phyloP scores from a whole-genome alignment of 176 grass and related monocot species.

The Saccharum spontaneum region DNA sequence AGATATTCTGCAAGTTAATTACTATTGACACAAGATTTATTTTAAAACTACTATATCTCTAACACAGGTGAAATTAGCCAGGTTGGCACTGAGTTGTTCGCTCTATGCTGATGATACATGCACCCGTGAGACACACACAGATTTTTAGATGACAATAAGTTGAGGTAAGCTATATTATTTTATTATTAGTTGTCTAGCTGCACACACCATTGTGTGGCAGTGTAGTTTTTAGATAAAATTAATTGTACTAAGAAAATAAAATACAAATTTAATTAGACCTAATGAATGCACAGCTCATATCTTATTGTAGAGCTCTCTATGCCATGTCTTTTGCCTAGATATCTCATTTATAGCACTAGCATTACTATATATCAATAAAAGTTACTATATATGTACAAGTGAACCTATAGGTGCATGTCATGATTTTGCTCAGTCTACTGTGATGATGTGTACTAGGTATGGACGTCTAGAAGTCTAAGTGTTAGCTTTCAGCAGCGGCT shows the following conservation, averaged over 20 bases:
- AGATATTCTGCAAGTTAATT: not conserved
- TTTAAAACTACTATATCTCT: not conserved
- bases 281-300: not conserved
- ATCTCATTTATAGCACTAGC: not conserved
- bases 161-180: not conserved
- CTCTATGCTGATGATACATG: no score
- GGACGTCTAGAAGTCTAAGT: no score
- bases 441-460: no score
- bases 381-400: no score
- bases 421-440: no score
- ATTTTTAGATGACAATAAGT: no score
- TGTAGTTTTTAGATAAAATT: not conserved
- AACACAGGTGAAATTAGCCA: no score
- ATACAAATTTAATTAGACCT: not conserved
- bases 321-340: not conserved
- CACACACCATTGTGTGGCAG: not conserved
- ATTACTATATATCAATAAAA: not conserved
- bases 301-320: not conserved
- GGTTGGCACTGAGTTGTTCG: no score
- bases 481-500: no score
- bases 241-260: not conserved
- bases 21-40: not conserved
- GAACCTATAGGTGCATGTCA: no score
- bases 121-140: no score
- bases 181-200: not conserved